Percentiles rank a stretch among this genome's conserved stretches.
These are phyloP conservation scores for Hypomyces perniciosus DNA, from an alignment of 2,329 filamentous ascomycete species.

Conservation along the genomic window DNA sequence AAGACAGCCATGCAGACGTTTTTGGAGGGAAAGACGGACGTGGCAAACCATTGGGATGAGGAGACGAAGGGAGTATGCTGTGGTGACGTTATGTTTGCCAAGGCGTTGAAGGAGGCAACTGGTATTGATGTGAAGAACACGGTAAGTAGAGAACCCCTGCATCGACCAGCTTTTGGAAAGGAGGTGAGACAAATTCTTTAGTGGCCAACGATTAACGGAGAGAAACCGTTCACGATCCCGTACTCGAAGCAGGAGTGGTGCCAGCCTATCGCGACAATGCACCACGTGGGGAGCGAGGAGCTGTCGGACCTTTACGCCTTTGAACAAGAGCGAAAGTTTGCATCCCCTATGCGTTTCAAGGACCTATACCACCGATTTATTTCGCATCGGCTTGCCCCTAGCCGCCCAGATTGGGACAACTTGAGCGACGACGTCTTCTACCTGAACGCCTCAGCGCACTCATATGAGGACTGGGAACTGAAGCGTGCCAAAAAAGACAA, in stretches of 20 bases:
- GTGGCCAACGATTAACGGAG: slow-evolving; percentile 51
- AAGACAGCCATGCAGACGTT: slow-evolving; percentile 43
- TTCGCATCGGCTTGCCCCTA: slow-evolving; percentile 30
- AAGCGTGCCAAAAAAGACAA: slow-evolving; percentile 27
- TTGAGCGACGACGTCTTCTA: slow-evolving; percentile 40
- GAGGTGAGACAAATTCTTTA: slow-evolving; percentile 16
- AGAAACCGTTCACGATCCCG: slow-evolving; percentile 47
- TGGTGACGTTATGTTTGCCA: slow-evolving; percentile 45
- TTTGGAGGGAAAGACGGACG: slow-evolving; percentile 35
- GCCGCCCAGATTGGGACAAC: slow-evolving; percentile 49
- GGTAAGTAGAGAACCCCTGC: slow-evolving; percentile 27
- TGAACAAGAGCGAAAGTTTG: slow-evolving; percentile 36
- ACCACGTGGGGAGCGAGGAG: slow-evolving; percentile 47
- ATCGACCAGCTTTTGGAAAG: neutral
- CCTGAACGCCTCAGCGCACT: slow-evolving; percentile 25
- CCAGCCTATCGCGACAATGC: slow-evolving; percentile 51
- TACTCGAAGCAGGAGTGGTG: slow-evolving; percentile 47
- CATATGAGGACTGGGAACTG: slow-evolving; percentile 28
- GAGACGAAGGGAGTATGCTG: slow-evolving; percentile 39
- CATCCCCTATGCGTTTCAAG: slow-evolving; percentile 33
- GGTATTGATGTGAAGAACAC: slow-evolving; percentile 35
- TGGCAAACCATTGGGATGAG: slow-evolving; percentile 43
- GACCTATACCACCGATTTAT: slow-evolving; percentile 45
- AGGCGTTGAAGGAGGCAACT: slow-evolving; percentile 40
- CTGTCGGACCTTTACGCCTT: slow-evolving; percentile 46